phyloP scores from a whole-genome alignment of 768 basidiomycete species.

The Tylopilus intermedius region DNA sequence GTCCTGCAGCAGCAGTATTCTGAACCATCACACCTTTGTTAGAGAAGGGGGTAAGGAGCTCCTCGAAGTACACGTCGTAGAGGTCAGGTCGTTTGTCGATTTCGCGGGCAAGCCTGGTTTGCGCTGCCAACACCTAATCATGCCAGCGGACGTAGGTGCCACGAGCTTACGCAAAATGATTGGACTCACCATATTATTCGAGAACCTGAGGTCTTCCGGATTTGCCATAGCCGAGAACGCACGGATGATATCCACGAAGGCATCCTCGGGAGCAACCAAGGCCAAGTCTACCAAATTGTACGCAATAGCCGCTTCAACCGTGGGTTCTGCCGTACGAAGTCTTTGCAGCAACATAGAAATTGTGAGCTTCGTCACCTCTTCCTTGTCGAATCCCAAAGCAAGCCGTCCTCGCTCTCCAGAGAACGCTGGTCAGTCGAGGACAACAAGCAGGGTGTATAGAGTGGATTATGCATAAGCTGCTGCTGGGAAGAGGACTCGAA shows the following conservation, averaged over 20 bases:
- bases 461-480: slow-evolving; percentile 39
- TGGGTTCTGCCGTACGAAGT: slow-evolving; percentile 76
- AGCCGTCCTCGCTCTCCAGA: slow-evolving; percentile 63
- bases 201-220: slow-evolving; percentile 81
- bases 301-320: slow-evolving; percentile 86
- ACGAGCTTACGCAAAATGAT: background rate
- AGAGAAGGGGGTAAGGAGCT: slow-evolving; percentile 78
- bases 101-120: slow-evolving; percentile 84
- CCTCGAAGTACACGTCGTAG: slow-evolving; percentile 72
- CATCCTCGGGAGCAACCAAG: slow-evolving; percentile 64
- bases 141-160: background rate
- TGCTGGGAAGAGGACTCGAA: slow-evolving; percentile 47
- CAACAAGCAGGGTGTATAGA: slow-evolving; percentile 29
- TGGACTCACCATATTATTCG: slow-evolving; percentile 78
- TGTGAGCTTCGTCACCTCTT: slow-evolving; percentile 85
- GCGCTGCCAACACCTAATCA: slow-evolving; percentile 76
- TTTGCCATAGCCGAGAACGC: slow-evolving; percentile 83
- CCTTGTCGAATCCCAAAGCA: slow-evolving; percentile 78
- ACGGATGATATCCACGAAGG: slow-evolving; percentile 79
- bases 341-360: slow-evolving; percentile 91
- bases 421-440: slow-evolving; percentile 44
- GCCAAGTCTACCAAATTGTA: slow-evolving; percentile 90
- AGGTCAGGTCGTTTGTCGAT: slow-evolving; percentile 69
- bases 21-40: slow-evolving; percentile 92
- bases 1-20: slow-evolving; percentile 64